Base-by-base conservation (phyloP, 2,329 filamentous ascomycete genomes). In the Pseudogymnoascus sp. region DNA sequence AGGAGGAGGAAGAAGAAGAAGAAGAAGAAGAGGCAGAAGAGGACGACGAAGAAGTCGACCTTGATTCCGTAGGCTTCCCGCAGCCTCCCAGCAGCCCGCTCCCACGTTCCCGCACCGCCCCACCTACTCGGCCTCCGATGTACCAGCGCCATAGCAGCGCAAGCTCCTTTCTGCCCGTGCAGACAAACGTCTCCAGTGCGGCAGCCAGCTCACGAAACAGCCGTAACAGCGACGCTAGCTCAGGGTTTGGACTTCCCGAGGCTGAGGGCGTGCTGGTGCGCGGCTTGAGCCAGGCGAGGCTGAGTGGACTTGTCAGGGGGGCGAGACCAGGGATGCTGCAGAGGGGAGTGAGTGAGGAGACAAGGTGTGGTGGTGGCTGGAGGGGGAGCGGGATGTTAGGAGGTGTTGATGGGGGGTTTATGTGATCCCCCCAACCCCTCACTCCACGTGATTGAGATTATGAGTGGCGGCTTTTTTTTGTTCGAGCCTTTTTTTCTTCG, bases 1-100 rank as follows among this genome's bases (percentile, higher is more conserved):
- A 79, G 81, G 33, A 75, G 77, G 58, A 85, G 83, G 29, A 75
- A 75, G 41, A 81, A 80, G 9, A 84, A 80, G 70, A 74, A 75
- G 55, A 86, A 85, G 74, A 78, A 82, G 64, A 77, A 84, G 62
- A 84, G 82, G 70, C 77, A 82, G 74, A 73, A 63, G 73, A 74
- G 65, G 82, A 79, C 71, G 77, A 74, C 68, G 80, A 82, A 64
- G 55, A 39, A 36, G 33, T 38, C 2, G 58, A 41, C 21, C 36
- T 38, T 13, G 33, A 59, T 8, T 25, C 36, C 13, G 13, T 21
- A 13, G 36, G 31, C 13, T 55, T 55, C n/a, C 48, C 48, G 17
- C 48, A 55, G 33, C 48, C 48, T 5, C 48, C 48, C 5, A 55
- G 29, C 48, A 55, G 29, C 29, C 48, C 48, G 1, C 27, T 33